These are phyloP conservation scores for Hymenochaete sp. DNA, from an alignment of 1,284 basidiomycete species.

Conservation along the genomic window DNA sequence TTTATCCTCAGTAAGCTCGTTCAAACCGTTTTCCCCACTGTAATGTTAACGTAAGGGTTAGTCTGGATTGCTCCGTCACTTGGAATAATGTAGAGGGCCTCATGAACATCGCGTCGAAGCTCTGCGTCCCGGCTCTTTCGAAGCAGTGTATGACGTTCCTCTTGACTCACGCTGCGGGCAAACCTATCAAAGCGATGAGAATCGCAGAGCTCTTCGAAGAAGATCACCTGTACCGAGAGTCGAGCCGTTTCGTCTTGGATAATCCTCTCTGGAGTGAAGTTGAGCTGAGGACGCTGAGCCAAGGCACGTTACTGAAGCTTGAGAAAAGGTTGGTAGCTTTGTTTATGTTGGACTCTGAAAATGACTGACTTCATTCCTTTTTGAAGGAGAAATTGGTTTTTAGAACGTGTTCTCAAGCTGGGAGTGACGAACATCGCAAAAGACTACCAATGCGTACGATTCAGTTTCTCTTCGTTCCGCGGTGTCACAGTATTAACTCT, in stretches of 20 bases:
- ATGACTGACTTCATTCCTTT: neutral
- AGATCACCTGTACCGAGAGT: conserved; percentile 82
- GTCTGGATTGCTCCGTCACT: conserved; percentile 81
- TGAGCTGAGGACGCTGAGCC: conserved; percentile 71
- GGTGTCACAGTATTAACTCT: conserved; percentile 4
- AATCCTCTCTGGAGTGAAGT: conserved; percentile 80
- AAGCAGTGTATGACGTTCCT: conserved; percentile 79
- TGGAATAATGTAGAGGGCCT: conserved; percentile 90
- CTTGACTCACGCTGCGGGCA: conserved; percentile 82
- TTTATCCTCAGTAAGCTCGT: conserved; percentile 71
- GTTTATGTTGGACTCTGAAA: neutral
- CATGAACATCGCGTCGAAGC: conserved; percentile 80
- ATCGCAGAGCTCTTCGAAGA: conserved; percentile 83
- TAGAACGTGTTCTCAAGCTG: conserved; percentile 88
- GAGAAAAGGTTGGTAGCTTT: conserved; percentile 61
- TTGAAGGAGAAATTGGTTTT: conserved; percentile 79
- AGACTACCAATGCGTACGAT: conserved; percentile 79
- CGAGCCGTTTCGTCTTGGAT: conserved; percentile 83
- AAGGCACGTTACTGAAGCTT: conserved; percentile 76
- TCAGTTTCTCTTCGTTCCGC: neutral
- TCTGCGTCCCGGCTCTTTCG: conserved; percentile 74
- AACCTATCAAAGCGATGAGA: conserved; percentile 83
- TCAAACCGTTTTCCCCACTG: neutral
- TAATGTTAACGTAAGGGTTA: conserved; percentile 24
- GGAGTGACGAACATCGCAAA: conserved; percentile 79